Conservation (phyloP, 192 early-diverging fungal genomes). For the Linderina pennispora region DNA sequence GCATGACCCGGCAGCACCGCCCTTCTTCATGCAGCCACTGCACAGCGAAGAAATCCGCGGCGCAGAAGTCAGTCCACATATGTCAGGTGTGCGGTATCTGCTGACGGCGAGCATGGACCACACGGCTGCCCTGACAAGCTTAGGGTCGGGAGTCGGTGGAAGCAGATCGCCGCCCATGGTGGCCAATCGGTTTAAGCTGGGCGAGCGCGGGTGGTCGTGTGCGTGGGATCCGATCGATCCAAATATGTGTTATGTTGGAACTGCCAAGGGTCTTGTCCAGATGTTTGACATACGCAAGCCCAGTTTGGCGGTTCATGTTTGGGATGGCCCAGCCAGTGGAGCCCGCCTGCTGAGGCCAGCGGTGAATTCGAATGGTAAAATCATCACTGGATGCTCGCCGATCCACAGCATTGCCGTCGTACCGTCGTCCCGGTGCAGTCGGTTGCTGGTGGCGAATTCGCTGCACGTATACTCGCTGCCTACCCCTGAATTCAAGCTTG, state of each 20-base stretch:
- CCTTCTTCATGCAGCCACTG: conserved; percentile 8
- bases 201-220: conserved; percentile 28
- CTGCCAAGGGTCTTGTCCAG: conserved; percentile 8
- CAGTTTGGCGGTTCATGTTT: conserved; percentile 2
- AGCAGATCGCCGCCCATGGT: conserved; percentile 6
- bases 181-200: conserved; percentile 2
- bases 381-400: conserved; percentile 11
- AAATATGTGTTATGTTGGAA: conserved; percentile 17
- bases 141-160: conserved; percentile 2
- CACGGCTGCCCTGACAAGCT: conserved; percentile 13
- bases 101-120: conserved; percentile 40
- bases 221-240: conserved; percentile 18
- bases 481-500: not conserved
- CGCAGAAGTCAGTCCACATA: conserved; percentile 24
- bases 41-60: conserved; percentile 27
- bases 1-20: not conserved
- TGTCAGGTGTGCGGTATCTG: conserved; percentile 9
- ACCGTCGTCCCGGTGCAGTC: not conserved
- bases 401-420: conserved; percentile 16
- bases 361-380: not conserved
- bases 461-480: conserved; percentile 18
- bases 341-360: too few species aligned
- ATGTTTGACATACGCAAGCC: conserved; percentile 21
- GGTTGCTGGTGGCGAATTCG: conserved; percentile 27
- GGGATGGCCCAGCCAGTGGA: conserved; percentile 10